These are phyloP conservation scores for Boletellus ananiceps DNA, from an alignment of 768 basidiomycete species.

Conservation along the genomic window DNA sequence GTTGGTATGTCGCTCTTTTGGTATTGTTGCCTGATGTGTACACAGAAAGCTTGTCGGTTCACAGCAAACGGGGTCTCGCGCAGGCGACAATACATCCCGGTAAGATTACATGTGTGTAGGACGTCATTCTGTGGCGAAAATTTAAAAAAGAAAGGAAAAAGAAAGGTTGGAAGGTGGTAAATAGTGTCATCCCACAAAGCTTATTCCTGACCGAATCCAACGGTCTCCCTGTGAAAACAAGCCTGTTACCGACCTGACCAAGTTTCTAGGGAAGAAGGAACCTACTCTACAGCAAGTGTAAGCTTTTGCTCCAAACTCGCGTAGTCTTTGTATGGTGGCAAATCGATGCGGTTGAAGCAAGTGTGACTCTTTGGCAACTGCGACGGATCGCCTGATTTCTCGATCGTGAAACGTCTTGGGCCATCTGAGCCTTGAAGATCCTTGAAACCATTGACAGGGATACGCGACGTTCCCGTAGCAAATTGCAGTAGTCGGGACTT, in stretches of 20 bases:
- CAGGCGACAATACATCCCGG: slow-evolving; percentile 16
- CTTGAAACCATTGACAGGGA: slow-evolving; percentile 98
- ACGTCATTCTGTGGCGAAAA: slow-evolving; percentile 13
- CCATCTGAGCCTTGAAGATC: slow-evolving; percentile 98
- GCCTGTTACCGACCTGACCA: slow-evolving; percentile 14
- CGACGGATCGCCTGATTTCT: slow-evolving; percentile 95
- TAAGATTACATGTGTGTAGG: slow-evolving; percentile 31
- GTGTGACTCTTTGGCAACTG: slow-evolving; percentile 95
- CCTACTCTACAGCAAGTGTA: slow-evolving; percentile 89
- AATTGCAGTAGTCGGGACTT: slow-evolving; percentile 96
- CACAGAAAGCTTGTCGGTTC: slow-evolving; percentile 1
- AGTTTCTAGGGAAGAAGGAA: slow-evolving; percentile 19
- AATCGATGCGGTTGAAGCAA: slow-evolving; percentile 95
- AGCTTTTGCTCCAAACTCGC: slow-evolving; percentile 92
- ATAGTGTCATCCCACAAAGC: slow-evolving; percentile 8
- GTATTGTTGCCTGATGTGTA: slow-evolving; percentile 7
- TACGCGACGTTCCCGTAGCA: slow-evolving; percentile 93
- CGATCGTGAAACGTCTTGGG: slow-evolving; percentile 94
- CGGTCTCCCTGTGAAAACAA: slow-evolving; percentile 63
- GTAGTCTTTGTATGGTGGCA: slow-evolving; percentile 98
- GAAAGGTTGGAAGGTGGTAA: slow-evolving; percentile 3
- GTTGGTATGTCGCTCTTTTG: background rate
- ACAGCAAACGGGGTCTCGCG: background rate
- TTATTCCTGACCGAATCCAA: slow-evolving; percentile 92
- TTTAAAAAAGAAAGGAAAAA: background rate